Evolutionary conservation across 2,329 filamentous ascomycete genomes (phyloP).

Genomic region (Alternaria ventricosa): DNA sequence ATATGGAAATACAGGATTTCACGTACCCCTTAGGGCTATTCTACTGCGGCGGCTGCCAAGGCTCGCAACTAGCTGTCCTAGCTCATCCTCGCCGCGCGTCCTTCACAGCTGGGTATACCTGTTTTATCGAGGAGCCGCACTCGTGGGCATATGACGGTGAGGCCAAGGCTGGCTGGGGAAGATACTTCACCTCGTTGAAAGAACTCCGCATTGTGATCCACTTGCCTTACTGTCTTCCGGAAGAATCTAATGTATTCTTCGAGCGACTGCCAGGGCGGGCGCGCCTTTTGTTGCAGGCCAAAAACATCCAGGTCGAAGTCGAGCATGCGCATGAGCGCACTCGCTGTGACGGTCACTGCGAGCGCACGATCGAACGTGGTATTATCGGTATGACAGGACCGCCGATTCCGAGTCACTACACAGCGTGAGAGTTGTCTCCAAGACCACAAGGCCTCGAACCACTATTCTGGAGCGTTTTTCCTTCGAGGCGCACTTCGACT

Average conservation of each 20-base stretch:
- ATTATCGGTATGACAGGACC: not conserved
- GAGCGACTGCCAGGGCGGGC: not conserved
- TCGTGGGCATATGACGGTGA: not conserved
- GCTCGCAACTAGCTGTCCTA: not conserved
- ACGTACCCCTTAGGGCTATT: not conserved
- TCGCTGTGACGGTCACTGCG: not conserved
- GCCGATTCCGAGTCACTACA: not conserved
- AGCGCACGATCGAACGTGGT: not conserved
- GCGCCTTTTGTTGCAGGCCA: not conserved
- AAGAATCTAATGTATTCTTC: not conserved
- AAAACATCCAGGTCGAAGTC: not conserved
- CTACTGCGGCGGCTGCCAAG: not conserved
- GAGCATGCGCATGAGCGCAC: not conserved
- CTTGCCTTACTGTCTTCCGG: not conserved
- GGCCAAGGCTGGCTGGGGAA: not conserved
- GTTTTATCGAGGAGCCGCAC: not conserved
- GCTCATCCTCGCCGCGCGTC: not conserved
- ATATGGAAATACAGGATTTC: not conserved
- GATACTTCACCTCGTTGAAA: not conserved
- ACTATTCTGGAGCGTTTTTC: not conserved
- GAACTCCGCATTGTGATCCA: not conserved
- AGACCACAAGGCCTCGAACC: not conserved
- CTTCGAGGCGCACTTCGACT: not conserved
- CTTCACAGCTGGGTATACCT: not conserved
- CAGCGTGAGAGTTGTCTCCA: not conserved